These are phyloP conservation scores for Scutellaria galericulata DNA, from an alignment of 257 asterid species.

Conservation along the genomic window DNA sequence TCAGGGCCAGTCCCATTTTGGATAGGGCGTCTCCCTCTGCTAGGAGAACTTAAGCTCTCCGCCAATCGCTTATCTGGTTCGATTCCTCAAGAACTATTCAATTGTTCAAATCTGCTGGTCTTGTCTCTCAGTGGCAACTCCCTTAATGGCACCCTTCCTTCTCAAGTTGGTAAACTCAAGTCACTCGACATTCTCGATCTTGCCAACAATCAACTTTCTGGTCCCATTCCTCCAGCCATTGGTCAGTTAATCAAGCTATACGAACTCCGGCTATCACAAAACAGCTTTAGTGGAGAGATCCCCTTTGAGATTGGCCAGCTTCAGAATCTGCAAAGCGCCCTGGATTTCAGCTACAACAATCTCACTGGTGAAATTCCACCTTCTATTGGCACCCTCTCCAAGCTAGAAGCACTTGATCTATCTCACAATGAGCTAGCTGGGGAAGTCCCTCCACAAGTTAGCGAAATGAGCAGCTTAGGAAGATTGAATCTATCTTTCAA, in stretches of 20 bases:
- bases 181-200: conserved; percentile 83
- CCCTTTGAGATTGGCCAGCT: conserved; percentile 75
- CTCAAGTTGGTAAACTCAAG: conserved; percentile 62
- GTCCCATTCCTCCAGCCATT: conserved; percentile 71
- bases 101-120: conserved; percentile 69
- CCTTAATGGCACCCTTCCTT: conserved; percentile 66
- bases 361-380: conserved; percentile 68
- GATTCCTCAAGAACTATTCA: conserved; percentile 67
- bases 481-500: conserved; percentile 82
- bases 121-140: conserved; percentile 63
- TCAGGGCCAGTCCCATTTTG: conserved; percentile 77
- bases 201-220: conserved; percentile 65
- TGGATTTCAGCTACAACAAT: conserved; percentile 81
- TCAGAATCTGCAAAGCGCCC: conserved; percentile 73
- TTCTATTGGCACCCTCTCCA: conserved; percentile 60
- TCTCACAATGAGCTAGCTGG: conserved; percentile 75
- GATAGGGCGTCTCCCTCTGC: conserved; percentile 74
- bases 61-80: conserved; percentile 62
- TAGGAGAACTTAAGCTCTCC: conserved; percentile 87
- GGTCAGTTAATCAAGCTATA: conserved; percentile 71
- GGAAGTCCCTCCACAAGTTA: conserved; percentile 71
- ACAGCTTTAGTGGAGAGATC: conserved; percentile 72
- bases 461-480: conserved; percentile 81
- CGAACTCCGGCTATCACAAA: conserved; percentile 68
- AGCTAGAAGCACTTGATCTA: conserved; percentile 82